phyloP scores from a whole-genome alignment of 768 basidiomycete species.

The Suillus americanus region DNA sequence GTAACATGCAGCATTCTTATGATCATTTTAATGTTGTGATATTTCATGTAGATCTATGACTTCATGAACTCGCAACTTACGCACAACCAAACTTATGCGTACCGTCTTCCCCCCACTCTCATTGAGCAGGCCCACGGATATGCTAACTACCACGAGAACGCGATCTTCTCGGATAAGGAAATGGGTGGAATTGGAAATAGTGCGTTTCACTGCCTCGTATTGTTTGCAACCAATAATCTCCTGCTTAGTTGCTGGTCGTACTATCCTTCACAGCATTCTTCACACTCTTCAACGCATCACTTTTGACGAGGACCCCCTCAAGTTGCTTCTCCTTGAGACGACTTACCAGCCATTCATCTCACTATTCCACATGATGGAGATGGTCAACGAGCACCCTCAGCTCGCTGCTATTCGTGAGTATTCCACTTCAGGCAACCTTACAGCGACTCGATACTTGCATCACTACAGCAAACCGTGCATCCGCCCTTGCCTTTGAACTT shows the following conservation, averaged over 20 bases:
- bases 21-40: conserved; percentile 13
- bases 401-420: conserved; percentile 63
- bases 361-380: conserved; percentile 73
- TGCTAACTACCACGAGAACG: conserved; percentile 77
- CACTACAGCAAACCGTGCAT: conserved; percentile 62
- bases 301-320: conserved; percentile 74
- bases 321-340: conserved; percentile 72
- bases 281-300: conserved; percentile 73
- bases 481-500: conserved; percentile 73
- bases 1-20: conserved; percentile 21
- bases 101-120: conserved; percentile 70
- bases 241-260: conserved; percentile 72
- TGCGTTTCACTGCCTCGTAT: conserved; percentile 35
- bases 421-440: neutral
- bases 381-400: conserved; percentile 50
- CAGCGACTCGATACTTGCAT: neutral
- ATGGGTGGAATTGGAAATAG: conserved; percentile 75
- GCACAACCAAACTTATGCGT: conserved; percentile 81
- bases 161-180: conserved; percentile 64
- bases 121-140: conserved; percentile 70
- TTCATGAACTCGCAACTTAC: conserved; percentile 74
- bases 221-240: neutral
- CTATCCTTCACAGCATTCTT: conserved; percentile 70
- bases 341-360: conserved; percentile 90
- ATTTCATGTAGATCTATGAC: conserved; percentile 59